phyloP scores from a whole-genome alignment of 2,329 filamentous ascomycete genomes.

The Pseudopithomyces maydicus region DNA sequence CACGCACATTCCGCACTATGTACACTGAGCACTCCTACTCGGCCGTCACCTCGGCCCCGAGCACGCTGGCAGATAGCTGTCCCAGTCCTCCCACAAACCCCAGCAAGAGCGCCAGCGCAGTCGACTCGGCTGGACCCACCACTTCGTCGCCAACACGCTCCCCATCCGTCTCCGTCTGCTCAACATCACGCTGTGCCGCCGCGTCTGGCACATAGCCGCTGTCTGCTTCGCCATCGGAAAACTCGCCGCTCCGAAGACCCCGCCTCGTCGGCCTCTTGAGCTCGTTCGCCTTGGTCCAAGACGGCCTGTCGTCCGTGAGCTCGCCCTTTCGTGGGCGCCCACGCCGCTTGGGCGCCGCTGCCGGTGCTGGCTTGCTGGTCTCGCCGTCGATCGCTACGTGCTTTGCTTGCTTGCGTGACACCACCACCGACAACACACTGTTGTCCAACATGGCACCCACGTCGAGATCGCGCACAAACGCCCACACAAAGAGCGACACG shows the following conservation, averaged over 20 bases:
- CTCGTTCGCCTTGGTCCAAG: conserved; percentile 9
- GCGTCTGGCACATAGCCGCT: conserved; percentile 31
- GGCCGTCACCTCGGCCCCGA: conserved; percentile 42
- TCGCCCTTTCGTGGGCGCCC: conserved; percentile 34
- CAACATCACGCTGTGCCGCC: conserved; percentile 25
- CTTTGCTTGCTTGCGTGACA: conserved; percentile 27
- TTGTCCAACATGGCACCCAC: conserved; percentile 55
- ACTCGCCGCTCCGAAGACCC: conserved; percentile 17
- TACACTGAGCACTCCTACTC: no score
- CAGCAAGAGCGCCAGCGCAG: conserved; percentile 41
- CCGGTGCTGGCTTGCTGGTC: conserved; percentile 12
- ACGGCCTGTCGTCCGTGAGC: conserved; percentile 17
- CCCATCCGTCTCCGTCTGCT: conserved; percentile 39
- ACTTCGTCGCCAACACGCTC: conserved; percentile 28
- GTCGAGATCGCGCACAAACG: conserved; percentile 59
- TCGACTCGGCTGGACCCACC: conserved; percentile 40
- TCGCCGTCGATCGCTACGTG: conserved; percentile 30
- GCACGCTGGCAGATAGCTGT: conserved; percentile 34
- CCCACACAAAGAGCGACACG: conserved; percentile 62
- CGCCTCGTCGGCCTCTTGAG: conserved; percentile 27
- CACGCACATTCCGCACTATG: no score
- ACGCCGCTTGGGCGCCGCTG: conserved; percentile 28
- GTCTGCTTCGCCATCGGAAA: conserved; percentile 29
- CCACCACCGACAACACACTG: conserved; percentile 36
- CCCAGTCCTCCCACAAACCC: conserved; percentile 42